phyloP scores from a whole-genome alignment of 1,284 basidiomycete species.

The Psilocybe mexicana region DNA sequence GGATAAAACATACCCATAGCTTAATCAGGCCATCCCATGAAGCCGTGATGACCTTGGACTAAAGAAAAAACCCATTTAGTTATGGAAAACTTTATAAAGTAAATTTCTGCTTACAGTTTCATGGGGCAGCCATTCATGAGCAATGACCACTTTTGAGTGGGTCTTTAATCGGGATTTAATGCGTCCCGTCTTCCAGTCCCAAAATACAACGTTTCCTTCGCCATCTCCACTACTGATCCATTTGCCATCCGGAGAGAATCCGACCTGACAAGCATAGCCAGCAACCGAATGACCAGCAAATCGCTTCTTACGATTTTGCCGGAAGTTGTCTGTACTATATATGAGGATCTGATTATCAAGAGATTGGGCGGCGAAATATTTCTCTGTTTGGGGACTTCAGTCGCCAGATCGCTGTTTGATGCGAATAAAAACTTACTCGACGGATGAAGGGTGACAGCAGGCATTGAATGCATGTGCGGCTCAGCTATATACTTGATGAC shows the following conservation, averaged over 20 bases:
- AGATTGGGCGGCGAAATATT: constrained; percentile 96
- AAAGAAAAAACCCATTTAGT: constrained; percentile 11
- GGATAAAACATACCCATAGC: constrained; percentile 69
- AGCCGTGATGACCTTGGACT: constrained; percentile 95
- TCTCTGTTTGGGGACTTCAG: constrained; percentile 53
- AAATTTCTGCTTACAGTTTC: constrained; percentile 74
- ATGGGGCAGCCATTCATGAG: constrained; percentile 97
- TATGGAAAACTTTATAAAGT: constrained; percentile 13
- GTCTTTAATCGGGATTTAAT: constrained; percentile 89
- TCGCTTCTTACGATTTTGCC: constrained; percentile 96
- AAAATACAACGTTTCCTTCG: constrained; percentile 94
- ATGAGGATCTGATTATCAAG: constrained; percentile 98
- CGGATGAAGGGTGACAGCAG: constrained; percentile 92
- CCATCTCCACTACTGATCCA: constrained; percentile 97
- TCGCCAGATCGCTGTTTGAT: constrained; percentile 11
- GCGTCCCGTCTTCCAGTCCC: constrained; percentile 99
- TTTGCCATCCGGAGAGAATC: constrained; percentile 96
- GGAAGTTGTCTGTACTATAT: constrained; percentile 96
- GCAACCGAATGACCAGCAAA: constrained; percentile 97
- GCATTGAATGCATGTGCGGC: constrained; percentile 99
- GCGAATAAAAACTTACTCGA: constrained; percentile 66
- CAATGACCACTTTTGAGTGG: constrained; percentile 94
- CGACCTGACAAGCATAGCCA: constrained; percentile 95
- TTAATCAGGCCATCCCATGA: constrained; percentile 98
- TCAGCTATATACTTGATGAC: constrained; percentile 99